Evolutionary conservation across 1,284 basidiomycete genomes (phyloP), one percentile per base, ranked within the genome.

Genomic region (Puccinia hordei): DNA sequence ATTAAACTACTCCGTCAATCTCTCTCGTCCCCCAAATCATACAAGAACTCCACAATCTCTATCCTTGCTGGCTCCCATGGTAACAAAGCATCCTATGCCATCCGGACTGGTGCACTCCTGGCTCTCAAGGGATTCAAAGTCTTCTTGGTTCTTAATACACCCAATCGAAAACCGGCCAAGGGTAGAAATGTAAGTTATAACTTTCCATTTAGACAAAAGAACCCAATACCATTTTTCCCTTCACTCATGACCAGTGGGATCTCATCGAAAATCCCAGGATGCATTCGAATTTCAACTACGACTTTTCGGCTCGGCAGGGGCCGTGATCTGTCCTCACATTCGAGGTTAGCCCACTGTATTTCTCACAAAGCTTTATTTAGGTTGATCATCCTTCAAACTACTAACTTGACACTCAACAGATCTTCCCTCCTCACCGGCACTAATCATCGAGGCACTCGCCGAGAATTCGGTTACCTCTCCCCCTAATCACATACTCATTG

Each of bases 361-460:
- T 8, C 6, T 38, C 13, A 30, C 33, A 63, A 22, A 12, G 46
- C 17, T 15, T 38, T 35, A 5, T 27, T 8, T 24, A 0, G 19
- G 33, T 6, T 49, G 35, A n/a, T 24, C 41, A 51, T 53, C 74
- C 19, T n/a, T 53, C 24, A 61, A 35, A 24, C 30, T n/a, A 24
- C 13, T 44, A 55, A 51, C 30, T 19, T 13, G 13, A 30, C 35
- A 3, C n/a, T 24, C 55, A n/a, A 27, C 17, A 68, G 75, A 68
- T 27, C 57, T 77, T 41, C 75, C 75, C 49, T 77, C 75, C 27
- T 77, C 75, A 55, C 75, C 75, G 30, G 69, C 46, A 44, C 24
- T 79, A 8, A 79, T 79, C n/a, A 71, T 79, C 41, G 76, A 79
- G 24, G 76, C 76, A 12, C 44, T 79, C 19, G 65, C 65, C 44